Percentiles rank a stretch among this genome's conserved stretches.
Conservation (phyloP, 2,329 filamentous ascomycete genomes). For the Colletotrichum australisinense region DNA sequence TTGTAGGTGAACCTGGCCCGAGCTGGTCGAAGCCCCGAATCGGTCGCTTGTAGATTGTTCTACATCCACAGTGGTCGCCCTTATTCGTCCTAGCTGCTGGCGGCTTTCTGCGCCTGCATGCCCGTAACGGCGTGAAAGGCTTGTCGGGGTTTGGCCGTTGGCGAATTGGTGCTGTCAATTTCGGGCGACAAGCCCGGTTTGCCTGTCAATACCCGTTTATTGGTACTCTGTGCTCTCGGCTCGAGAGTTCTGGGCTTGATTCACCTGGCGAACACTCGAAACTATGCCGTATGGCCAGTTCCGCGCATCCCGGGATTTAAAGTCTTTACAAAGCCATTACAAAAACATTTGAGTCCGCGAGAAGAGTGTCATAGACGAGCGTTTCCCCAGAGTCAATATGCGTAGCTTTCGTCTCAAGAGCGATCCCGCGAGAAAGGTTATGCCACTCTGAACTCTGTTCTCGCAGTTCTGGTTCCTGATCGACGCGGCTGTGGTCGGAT, state of each 20-base stretch:
- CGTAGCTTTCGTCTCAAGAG: slow-evolving; percentile 3
- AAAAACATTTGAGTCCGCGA: background rate
- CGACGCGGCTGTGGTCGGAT: slow-evolving; percentile 25
- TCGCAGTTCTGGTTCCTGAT: slow-evolving; percentile 15
- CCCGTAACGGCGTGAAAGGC: background rate
- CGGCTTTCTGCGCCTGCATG: background rate
- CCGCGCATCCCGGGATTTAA: background rate
- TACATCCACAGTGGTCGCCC: background rate
- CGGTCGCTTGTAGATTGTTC: slow-evolving; percentile 26
- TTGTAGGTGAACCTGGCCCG: background rate
- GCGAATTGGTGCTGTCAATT: slow-evolving; percentile 5
- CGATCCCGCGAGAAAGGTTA: background rate
- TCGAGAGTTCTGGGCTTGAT: background rate
- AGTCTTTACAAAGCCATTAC: background rate
- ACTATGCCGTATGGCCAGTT: background rate
- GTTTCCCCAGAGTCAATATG: slow-evolving; percentile 5
- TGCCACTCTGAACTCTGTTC: slow-evolving; percentile 19
- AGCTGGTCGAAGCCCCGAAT: slow-evolving; percentile 3
- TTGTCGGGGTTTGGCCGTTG: slow-evolving; percentile 12
- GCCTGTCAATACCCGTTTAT: slow-evolving; percentile 3
- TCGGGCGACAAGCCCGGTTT: slow-evolving; percentile 29
- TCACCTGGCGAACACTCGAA: background rate
- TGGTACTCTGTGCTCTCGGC: background rate
- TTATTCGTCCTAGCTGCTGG: slow-evolving; percentile 11
- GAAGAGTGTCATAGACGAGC: background rate